phyloP scores from a whole-genome alignment of 495 filamentous ascomycete species.

The Penicillium crystallinum region DNA sequence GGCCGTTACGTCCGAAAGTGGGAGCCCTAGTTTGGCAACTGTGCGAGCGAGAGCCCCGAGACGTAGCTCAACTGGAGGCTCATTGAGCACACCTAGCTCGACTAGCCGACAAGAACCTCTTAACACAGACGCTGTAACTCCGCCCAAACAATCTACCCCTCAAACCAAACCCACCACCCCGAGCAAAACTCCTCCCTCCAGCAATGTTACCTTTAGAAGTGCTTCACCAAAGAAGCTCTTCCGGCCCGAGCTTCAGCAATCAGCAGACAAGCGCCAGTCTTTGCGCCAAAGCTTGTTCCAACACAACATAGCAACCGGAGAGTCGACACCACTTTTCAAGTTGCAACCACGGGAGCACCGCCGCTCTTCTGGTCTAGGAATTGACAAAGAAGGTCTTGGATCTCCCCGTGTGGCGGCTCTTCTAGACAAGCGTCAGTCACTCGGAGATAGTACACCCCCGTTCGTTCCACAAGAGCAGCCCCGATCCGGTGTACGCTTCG shows the following conservation, averaged over 20 bases:
- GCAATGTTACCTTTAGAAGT: constrained; percentile 39
- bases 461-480: constrained; percentile 52
- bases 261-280: constrained; percentile 32
- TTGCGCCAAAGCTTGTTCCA: constrained; percentile 52
- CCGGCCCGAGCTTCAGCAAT: constrained; percentile 42
- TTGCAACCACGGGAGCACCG: constrained; percentile 57
- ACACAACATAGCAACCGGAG: constrained; percentile 50
- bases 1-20: constrained; percentile 51
- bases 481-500: constrained; percentile 54
- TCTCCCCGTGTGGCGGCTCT: constrained; percentile 71
- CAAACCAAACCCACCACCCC: constrained; percentile 46
- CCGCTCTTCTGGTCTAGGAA: constrained; percentile 69
- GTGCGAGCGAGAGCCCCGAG: constrained; percentile 51
- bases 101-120: constrained; percentile 30
- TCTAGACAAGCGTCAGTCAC: constrained; percentile 66
- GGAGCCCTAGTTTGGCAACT: constrained; percentile 53
- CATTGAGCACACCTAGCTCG: constrained; percentile 43
- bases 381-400: constrained; percentile 69
- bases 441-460: constrained; percentile 57
- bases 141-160: constrained; percentile 50
- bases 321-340: constrained; percentile 58
- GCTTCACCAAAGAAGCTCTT: constrained; percentile 54
- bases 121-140: constrained; percentile 44
- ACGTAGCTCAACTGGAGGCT: constrained; percentile 39
- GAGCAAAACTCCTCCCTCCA: constrained; percentile 47